Evolutionary conservation across 331 rosid genomes (phyloP), one percentile per base, ranked within the genome.

Genomic region (Rhamnella rubrinervis): DNA sequence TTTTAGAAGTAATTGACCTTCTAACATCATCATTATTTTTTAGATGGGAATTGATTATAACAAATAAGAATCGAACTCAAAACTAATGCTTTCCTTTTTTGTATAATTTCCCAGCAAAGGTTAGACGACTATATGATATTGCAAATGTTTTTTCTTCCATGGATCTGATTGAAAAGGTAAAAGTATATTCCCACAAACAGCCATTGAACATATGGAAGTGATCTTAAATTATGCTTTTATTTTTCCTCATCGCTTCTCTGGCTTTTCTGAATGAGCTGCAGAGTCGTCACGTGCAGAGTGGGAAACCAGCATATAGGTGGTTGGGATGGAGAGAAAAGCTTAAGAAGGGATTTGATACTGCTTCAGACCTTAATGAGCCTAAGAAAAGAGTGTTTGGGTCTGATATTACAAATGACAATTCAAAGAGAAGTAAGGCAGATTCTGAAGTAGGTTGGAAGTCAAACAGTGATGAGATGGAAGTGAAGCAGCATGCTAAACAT

Each of bases 271-370:
- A 67, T 31, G 44, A 20, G 60, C 12, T 61, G 73, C 85, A 85
- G 90, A 82, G 80, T 31, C 75, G 81, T 46, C 75, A 75, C 14
- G 59, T 83, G 1, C 82, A 67, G 65, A 64, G 79, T 17, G 82
- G 89, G 80, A 87, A 87, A 71, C 82, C 92, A 55, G 89, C 87
- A 6, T 87, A 77, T 65, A 75, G 85, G 71, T 84, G 92, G 92
- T 56, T 84, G 85, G 83, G 83, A 55, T 63, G 69, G 71, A 70
- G 73, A 69, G 80, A 59, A 21, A 74, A 75, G 70, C 21, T 61
- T 25, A 52, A 65, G 10, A 55, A 20, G 38, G 84, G 71, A 74
- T 38, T 71, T 59, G 60, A 68, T 44, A 39, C n/a, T 15, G 40
- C 65, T 66, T 40, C 49, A 7, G 62, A 46, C 35, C 65, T 64